Evolutionary conservation across 106 monocot species (phyloP).

Genomic region (Acorus gramineus): DNA sequence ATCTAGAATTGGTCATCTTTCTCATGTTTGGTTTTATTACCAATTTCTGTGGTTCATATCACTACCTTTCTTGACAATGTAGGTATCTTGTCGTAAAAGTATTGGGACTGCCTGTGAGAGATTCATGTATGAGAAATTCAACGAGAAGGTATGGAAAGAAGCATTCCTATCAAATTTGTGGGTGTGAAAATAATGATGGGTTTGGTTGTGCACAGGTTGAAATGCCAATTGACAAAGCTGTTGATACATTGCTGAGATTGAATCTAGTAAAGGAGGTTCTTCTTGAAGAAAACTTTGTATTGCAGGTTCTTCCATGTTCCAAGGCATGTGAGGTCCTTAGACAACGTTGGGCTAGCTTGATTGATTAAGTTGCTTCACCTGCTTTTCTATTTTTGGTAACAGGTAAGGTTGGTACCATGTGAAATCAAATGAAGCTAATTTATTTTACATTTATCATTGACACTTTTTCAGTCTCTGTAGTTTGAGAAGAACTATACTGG

Average conservation of each 20-base stretch:
- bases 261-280: slow-evolving; percentile 44
- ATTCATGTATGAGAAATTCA: slow-evolving; percentile 71
- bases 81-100: slow-evolving; percentile 42
- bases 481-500: too few relatives aligned
- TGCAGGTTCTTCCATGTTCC: slow-evolving; percentile 50
- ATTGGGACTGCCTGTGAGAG: slow-evolving; percentile 59
- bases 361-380: slow-evolving; percentile 22
- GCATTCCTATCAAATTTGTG: background rate
- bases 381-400: too few relatives aligned
- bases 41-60: too few relatives aligned
- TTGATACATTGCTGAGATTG: slow-evolving; percentile 66
- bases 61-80: background rate
- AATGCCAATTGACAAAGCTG: slow-evolving; percentile 76
- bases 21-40: too few relatives aligned
- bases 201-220: slow-evolving; percentile 52
- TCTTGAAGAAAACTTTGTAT: slow-evolving; percentile 10
- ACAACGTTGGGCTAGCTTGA: slow-evolving; percentile 52
- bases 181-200: background rate
- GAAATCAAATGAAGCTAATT: too few relatives aligned
- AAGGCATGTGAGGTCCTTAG: slow-evolving; percentile 50
- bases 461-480: too few relatives aligned
- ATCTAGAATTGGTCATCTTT: too few relatives aligned
- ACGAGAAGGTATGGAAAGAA: slow-evolving; percentile 44
- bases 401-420: too few relatives aligned
- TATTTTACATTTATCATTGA: too few relatives aligned